These are phyloP conservation scores for Petunia secreta DNA, from an alignment of 257 asterid genomes.

Conservation along the genomic window DNA sequence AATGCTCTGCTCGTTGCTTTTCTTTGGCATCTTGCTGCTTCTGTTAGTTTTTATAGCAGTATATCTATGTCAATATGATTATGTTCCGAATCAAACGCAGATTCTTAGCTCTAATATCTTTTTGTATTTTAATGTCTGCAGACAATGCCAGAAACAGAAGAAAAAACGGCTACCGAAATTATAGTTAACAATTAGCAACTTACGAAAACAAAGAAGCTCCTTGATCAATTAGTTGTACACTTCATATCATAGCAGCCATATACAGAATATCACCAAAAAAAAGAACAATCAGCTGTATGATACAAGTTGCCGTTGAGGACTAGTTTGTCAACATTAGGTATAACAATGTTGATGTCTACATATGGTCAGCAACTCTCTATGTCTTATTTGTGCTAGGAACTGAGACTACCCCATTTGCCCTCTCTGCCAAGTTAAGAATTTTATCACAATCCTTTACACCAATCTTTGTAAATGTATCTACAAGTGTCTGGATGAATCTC, in stretches of 20 bases:
- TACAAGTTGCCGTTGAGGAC: background rate
- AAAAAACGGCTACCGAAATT: background rate
- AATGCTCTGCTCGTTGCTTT: too few species aligned
- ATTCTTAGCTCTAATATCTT: background rate
- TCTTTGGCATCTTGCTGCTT: too few species aligned
- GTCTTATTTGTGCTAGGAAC: background rate
- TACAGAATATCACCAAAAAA: conserved; percentile 6
- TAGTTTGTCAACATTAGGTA: conserved; percentile 21
- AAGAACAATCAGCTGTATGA: background rate
- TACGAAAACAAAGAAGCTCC: background rate
- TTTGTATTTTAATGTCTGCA: background rate
- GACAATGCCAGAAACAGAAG: background rate
- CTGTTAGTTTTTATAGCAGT: too few species aligned
- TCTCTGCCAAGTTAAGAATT: conserved; percentile 10
- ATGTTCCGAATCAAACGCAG: too few species aligned
- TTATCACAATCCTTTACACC: conserved; percentile 30
- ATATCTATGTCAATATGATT: too few species aligned
- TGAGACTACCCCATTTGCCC: background rate
- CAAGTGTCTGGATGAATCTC: background rate
- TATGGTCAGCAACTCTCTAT: background rate
- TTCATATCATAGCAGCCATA: conserved; percentile 2
- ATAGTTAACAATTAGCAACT: background rate
- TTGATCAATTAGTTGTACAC: background rate
- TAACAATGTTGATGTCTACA: background rate
- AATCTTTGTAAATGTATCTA: conserved; percentile 18